Conservation (phyloP, 1,139 yeast genomes). For the Candida sp. region DNA sequence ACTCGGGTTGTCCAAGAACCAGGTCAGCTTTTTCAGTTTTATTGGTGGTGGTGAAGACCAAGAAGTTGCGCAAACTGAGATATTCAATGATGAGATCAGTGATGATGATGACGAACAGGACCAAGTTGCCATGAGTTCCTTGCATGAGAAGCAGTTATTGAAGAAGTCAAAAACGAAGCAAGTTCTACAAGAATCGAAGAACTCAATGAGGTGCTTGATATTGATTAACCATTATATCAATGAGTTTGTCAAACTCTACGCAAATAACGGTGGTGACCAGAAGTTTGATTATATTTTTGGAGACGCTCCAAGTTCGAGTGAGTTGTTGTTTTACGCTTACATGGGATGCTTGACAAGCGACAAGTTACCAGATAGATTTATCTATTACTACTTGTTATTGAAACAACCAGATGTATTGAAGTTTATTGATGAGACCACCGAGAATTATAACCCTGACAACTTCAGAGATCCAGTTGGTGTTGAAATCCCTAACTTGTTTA, state of each 20-base stretch:
- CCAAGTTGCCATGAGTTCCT: conserved; percentile 47
- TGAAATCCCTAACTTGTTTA: conserved; percentile 40
- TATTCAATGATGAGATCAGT: conserved; percentile 23
- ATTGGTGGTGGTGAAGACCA: conserved; percentile 9
- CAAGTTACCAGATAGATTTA: conserved; percentile 49
- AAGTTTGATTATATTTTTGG: conserved; percentile 12
- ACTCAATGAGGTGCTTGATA: conserved; percentile 54
- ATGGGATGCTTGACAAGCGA: conserved; percentile 34
- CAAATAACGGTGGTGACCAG: conserved; percentile 14
- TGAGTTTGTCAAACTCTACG: conserved; percentile 24
- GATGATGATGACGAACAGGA: conserved; percentile 24
- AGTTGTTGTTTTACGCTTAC: conserved; percentile 42
- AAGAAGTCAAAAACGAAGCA: conserved; percentile 45
- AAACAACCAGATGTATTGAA: conserved; percentile 25
- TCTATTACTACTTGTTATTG: conserved; percentile 32
- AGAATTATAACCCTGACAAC: neutral
- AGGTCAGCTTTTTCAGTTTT: conserved; percentile 27
- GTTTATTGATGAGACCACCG: conserved; percentile 5
- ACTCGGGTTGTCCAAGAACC: conserved; percentile 41
- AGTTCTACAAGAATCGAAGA: conserved; percentile 51
- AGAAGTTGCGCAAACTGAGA: conserved; percentile 31
- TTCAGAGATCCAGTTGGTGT: conserved; percentile 28
- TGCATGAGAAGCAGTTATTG: conserved; percentile 54
- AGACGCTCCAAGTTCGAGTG: conserved; percentile 14
- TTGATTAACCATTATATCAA: conserved; percentile 38